These are phyloP conservation scores for Auricularia sp. DNA, from an alignment of 768 basidiomycete species.

Conservation along the genomic window DNA sequence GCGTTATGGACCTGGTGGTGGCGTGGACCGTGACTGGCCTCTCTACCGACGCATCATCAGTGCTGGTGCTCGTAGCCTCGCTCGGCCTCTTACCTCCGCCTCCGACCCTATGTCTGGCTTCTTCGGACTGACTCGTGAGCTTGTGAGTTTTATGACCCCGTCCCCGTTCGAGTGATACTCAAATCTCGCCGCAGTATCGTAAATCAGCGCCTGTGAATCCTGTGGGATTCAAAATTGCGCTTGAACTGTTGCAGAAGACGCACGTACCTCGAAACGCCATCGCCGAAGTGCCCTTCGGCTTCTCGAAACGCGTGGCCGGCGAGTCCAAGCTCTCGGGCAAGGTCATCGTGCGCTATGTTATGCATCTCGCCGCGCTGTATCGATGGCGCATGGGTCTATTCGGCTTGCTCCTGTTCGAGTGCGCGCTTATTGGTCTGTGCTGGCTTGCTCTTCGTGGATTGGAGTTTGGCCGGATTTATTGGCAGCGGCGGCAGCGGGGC, in stretches of 20 bases:
- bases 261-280: not conserved
- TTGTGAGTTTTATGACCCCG: not conserved
- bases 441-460: not conserved
- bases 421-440: not conserved
- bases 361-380: not conserved
- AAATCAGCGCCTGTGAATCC: not conserved
- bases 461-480: not conserved
- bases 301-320: not conserved
- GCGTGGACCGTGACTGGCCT: not conserved
- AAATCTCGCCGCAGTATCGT: not conserved
- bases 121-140: not conserved
- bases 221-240: not conserved
- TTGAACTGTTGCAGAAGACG: not conserved
- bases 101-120: not conserved
- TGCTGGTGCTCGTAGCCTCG: not conserved
- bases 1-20: not conserved
- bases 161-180: not conserved
- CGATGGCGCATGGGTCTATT: constrained; percentile 1
- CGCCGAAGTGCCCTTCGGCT: not conserved
- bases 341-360: not conserved
- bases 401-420: not conserved
- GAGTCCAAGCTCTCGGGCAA: not conserved
- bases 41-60: not conserved
- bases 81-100: not conserved
- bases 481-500: not conserved